These are phyloP conservation scores for Pyrenochaeta sp. DNA, from an alignment of 2,329 filamentous ascomycete genomes.

Conservation along the genomic window DNA sequence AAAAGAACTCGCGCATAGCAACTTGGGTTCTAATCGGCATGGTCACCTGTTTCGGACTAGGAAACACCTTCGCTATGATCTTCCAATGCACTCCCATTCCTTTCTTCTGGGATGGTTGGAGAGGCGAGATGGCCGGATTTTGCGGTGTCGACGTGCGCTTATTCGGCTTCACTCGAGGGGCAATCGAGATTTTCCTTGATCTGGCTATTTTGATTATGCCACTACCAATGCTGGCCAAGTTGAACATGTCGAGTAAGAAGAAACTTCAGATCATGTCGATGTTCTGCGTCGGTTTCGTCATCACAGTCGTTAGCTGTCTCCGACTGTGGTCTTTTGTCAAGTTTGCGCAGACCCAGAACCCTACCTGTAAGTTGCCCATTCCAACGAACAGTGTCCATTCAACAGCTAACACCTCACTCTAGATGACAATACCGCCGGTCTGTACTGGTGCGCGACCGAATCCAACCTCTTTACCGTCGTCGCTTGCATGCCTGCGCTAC, in stretches of 20 bases:
- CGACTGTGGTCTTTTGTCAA: conserved; percentile 20
- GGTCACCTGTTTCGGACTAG: conserved; percentile 34
- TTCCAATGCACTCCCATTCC: conserved; percentile 50
- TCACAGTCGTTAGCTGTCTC: conserved; percentile 28
- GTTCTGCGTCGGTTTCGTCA: conserved; percentile 38
- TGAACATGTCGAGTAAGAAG: conserved; percentile 37
- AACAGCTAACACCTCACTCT: background rate
- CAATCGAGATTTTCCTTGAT: conserved; percentile 37
- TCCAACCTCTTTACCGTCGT: conserved; percentile 38
- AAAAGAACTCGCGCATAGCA: conserved; percentile 20
- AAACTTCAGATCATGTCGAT: conserved; percentile 40
- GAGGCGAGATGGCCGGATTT: conserved; percentile 41
- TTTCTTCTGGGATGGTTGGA: conserved; percentile 54
- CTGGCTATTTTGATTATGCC: conserved; percentile 34
- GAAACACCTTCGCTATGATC: conserved; percentile 39
- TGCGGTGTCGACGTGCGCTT: conserved; percentile 50
- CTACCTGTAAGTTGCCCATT: conserved; percentile 7
- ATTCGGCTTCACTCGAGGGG: conserved; percentile 49
- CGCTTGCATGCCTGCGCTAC: conserved; percentile 40
- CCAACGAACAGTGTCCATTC: background rate
- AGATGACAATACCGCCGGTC: conserved; percentile 37
- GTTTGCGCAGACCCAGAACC: conserved; percentile 25
- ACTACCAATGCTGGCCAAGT: conserved; percentile 29
- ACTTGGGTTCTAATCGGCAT: conserved; percentile 32
- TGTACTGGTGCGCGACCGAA: conserved; percentile 39